phyloP scores from a whole-genome alignment of 306 rosid species.

The Prinsepia uniflora region DNA sequence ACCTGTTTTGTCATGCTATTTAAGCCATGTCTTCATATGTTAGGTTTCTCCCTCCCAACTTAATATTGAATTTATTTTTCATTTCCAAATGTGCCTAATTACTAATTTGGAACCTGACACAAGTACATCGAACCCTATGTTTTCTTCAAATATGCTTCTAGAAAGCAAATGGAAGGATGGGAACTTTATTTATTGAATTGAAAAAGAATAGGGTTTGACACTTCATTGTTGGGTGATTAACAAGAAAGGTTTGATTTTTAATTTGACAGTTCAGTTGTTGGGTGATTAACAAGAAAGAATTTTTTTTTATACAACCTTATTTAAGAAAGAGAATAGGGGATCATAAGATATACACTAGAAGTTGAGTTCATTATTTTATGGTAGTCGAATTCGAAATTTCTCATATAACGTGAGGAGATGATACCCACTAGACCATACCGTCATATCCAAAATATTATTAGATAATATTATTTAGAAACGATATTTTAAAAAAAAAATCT shows the following conservation, averaged over 20 bases:
- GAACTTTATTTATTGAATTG: neutral
- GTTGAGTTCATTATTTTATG: too few relatives aligned
- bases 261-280: neutral
- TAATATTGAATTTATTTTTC: neutral
- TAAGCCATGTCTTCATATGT: neutral
- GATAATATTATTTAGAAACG: too few relatives aligned
- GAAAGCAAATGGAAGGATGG: neutral
- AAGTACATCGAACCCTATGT: neutral
- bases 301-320: neutral
- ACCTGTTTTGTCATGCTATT: neutral
- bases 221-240: neutral
- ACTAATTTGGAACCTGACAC: neutral
- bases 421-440: too few relatives aligned
- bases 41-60: neutral
- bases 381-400: too few relatives aligned
- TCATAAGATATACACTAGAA: too few relatives aligned
- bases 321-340: too few relatives aligned
- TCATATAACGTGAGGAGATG: too few relatives aligned
- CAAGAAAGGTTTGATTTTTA: neutral
- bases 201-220: neutral
- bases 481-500: too few relatives aligned
- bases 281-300: neutral
- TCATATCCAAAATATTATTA: too few relatives aligned
- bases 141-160: neutral
- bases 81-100: neutral